These are phyloP conservation scores for Stephania cephalantha DNA, from an alignment of 164 flowering plant species.

Conservation along the genomic window DNA sequence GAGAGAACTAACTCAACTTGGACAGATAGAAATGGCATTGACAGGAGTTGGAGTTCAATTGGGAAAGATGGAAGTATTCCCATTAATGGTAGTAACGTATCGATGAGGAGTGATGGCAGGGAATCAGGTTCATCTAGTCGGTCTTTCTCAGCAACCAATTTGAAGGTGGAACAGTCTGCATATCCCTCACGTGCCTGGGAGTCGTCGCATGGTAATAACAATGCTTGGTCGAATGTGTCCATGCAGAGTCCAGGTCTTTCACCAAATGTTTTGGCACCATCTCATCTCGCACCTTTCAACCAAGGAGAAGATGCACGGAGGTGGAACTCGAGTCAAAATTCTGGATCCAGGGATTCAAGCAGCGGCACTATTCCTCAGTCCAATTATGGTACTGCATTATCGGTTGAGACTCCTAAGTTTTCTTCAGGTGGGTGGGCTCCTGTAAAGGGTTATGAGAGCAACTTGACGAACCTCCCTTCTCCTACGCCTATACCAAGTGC, in stretches of 20 bases:
- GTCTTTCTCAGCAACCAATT: conserved; percentile 18
- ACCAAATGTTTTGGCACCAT: conserved; percentile 23
- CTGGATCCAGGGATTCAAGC: conserved; percentile 21
- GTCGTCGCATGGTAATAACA: conserved; percentile 23
- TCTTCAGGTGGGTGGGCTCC: conserved; percentile 28
- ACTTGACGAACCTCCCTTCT: conserved; percentile 47
- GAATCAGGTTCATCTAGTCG: conserved; percentile 26
- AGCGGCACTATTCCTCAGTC: conserved; percentile 9
- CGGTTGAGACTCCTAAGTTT: conserved; percentile 29
- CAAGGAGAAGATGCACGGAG: conserved; percentile 22
- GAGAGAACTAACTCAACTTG: conserved; percentile 9
- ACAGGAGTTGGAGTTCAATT: conserved; percentile 13
- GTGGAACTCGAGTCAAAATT: conserved; percentile 25
- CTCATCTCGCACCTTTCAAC: conserved; percentile 21
- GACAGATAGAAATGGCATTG: conserved; percentile 13
- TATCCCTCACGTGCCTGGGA: conserved; percentile 24
- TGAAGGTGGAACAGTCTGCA: conserved; percentile 21
- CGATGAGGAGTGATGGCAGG: conserved; percentile 7
- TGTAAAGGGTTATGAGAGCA: conserved; percentile 18
- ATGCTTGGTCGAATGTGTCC: conserved; percentile 25
- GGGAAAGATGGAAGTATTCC: conserved; percentile 13
- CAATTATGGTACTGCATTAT: conserved; percentile 17
- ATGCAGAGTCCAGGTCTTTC: conserved; percentile 23
- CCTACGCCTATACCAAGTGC: conserved; percentile 47
- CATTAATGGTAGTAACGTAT: conserved; percentile 11